Evolutionary conservation across 768 basidiomycete species (phyloP).

Genomic region (Lactarius hengduanensis): DNA sequence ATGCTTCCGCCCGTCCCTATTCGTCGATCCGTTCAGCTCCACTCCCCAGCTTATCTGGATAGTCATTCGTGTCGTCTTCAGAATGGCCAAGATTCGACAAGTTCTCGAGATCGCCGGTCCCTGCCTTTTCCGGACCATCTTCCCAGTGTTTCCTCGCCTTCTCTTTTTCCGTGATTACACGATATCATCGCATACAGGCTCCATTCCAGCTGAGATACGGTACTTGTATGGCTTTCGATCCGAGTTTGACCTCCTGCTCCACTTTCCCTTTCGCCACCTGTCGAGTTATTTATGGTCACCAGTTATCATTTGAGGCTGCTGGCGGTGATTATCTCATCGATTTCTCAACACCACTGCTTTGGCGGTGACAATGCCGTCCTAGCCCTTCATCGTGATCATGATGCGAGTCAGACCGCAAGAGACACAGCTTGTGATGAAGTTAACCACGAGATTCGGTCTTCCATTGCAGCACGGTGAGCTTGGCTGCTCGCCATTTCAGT

Average conservation of each 20-base stretch:
- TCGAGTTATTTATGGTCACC: background rate
- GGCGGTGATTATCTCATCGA: background rate
- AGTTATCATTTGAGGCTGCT: background rate
- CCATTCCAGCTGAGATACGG: background rate
- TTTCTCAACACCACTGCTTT: background rate
- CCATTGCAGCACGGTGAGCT: too few relatives aligned
- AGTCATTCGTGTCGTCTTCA: background rate
- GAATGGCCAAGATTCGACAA: too few relatives aligned
- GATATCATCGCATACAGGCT: background rate
- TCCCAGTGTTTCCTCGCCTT: background rate
- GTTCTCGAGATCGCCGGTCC: background rate
- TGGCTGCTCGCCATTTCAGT: background rate
- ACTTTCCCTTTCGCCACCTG: background rate
- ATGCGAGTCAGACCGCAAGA: background rate
- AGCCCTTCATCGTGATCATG: background rate
- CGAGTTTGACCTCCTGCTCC: background rate
- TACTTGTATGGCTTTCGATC: background rate
- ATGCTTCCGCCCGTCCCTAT: constrained; percentile 3
- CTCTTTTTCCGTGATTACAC: background rate
- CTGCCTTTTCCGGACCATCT: background rate
- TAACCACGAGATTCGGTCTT: too few relatives aligned
- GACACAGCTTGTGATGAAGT: background rate
- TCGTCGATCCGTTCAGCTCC: too few relatives aligned
- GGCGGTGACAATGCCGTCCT: background rate
- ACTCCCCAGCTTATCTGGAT: too few relatives aligned